Base-by-base conservation (phyloP, 1,284 basidiomycete genomes). In the Cerioporus squamosus region DNA sequence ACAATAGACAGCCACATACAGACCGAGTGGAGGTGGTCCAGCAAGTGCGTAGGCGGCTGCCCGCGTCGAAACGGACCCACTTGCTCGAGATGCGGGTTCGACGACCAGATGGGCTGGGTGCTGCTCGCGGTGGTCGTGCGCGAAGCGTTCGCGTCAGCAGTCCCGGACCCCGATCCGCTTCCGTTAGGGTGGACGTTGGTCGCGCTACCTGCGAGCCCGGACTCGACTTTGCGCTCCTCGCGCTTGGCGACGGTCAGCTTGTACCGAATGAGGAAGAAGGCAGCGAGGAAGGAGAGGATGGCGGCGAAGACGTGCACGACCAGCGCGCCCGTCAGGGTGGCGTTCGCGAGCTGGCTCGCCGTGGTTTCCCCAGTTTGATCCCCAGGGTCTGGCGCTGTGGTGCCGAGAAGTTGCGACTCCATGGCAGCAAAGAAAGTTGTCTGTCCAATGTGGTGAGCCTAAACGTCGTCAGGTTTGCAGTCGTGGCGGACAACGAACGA, bases 371-470 rank as follows among this genome's bases (percentile, higher is more conserved):
- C 55, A 0, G 18, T 40, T 1, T 36, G 53, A 33, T 57, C 62
- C 8, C 59, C 59, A 20, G n/a, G 20, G n/a, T 46, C 38, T 14
- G 73, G 73, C 2, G 75, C 76, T 2, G 77, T 73, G 43, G 78
- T 79, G 10, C 79, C 75, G 18, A 82, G 76, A 10, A 87, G 66
- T 66, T 85, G 72, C 0, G 81, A 80, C 68, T 86, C 84, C 20
- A 79, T 82, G 0, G 82, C 78, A 2, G 84, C 85, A 62, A 87
- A 86, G 70, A 87, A 87, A 0, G 84, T 86, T 0, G 84, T 84
- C 85, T 86, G 24, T 20, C 33, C 12, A 10, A 36, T 3, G 14
- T 36, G 33, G 33, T 36, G 33, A 36, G 33, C 14, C 8, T 12
- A 10, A 10, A 36, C 8, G 10, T 36, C 12, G 33, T 36, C 12